Evolutionary conservation across 192 early-diverging fungal genomes (phyloP).

Genomic region (Podila horticola): DNA sequence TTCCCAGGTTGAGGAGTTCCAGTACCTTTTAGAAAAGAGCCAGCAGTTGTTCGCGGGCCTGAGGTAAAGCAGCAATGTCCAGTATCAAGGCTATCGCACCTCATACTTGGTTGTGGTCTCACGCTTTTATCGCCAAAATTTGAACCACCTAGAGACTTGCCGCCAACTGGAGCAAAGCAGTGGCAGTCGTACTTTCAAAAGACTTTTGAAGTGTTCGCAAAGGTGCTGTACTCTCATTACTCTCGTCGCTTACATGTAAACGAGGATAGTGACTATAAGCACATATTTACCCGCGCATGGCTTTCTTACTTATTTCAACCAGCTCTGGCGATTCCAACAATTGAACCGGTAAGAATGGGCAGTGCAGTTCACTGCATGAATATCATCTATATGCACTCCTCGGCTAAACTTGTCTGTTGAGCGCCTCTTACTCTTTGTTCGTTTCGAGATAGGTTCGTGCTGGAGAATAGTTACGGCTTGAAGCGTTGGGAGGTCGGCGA

Average conservation of each 20-base stretch:
- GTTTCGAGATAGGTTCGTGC: conserved; percentile 63
- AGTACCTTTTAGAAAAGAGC: conserved; percentile 95
- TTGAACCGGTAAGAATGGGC: conserved; percentile 73
- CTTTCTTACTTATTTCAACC: not conserved
- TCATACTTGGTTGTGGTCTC: too few relatives aligned
- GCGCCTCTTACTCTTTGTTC: not conserved
- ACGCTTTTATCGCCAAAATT: not conserved
- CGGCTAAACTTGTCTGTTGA: not conserved
- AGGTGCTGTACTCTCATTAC: conserved; percentile 40
- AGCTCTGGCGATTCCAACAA: conserved; percentile 97
- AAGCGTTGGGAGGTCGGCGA: conserved; percentile 99
- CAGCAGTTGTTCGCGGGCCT: conserved; percentile 96
- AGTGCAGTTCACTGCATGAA: not conserved
- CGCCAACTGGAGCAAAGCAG: conserved; percentile 82
- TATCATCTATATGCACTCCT: not conserved
- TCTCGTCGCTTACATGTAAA: not conserved
- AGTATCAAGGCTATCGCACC: too few relatives aligned
- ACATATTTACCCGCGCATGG: not conserved
- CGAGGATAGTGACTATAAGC: not conserved
- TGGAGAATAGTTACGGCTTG: conserved; percentile 94
- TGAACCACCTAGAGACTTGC: conserved; percentile 74
- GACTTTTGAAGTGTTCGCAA: conserved; percentile 98
- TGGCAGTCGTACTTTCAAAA: conserved; percentile 90
- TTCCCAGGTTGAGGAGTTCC: conserved; percentile 81
- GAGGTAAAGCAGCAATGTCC: conserved; percentile 58